Base-by-base conservation (phyloP, 1,284 basidiomycete species). In the Ganoderma sinense region DNA sequence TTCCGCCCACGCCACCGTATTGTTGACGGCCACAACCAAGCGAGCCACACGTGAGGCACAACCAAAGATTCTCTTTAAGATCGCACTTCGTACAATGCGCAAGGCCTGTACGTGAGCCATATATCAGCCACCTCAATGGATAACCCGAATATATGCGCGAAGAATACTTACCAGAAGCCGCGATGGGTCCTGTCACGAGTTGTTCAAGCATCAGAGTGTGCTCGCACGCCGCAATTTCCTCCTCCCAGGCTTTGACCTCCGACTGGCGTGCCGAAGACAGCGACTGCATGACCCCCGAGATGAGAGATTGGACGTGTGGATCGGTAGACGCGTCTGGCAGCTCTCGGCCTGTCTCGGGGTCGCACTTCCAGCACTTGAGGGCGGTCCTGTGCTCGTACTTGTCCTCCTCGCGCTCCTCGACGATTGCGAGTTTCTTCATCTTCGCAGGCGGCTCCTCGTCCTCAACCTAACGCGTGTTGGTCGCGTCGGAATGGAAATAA, bases 201-300 rank as follows among this genome's bases (percentile, higher is more conserved):
- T 97, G 97, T 64, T 94, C 84, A 0, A 99, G 85, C 16, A 89
- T 89, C 11, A 94, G 83, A 0, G 96, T 94, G 77, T 99, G 97
- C 77, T 95, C 91, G 84, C 97, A 99, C 3, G 94, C 82, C 0
- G 86, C 78, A 40, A 98, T 93, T 78, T 99, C 97, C 81, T 99
- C 97, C 78, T 98, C 96, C 97, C 98, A 99, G 1, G 97, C 95
- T 81, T 98, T 94, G 68, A 99, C 95, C 78, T 99, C 97, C 0
- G 92, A 95, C 78, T 97, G 94, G 65, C 96, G 94, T 0, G 95
- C 93, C 0, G 96, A 97, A 0, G 96, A 96, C 75, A 96, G 85
- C 0, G 96, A 91, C 1, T 86, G 85, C 89, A 98, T 92, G 67
- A 98, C 86, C 0, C 88, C 91, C n/a, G 90, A 84, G 4, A 91